Percentiles rank a stretch among this genome's conserved stretches.
phyloP scores from a whole-genome alignment of 169 alveolate species.

The Babesia bovis region DNA sequence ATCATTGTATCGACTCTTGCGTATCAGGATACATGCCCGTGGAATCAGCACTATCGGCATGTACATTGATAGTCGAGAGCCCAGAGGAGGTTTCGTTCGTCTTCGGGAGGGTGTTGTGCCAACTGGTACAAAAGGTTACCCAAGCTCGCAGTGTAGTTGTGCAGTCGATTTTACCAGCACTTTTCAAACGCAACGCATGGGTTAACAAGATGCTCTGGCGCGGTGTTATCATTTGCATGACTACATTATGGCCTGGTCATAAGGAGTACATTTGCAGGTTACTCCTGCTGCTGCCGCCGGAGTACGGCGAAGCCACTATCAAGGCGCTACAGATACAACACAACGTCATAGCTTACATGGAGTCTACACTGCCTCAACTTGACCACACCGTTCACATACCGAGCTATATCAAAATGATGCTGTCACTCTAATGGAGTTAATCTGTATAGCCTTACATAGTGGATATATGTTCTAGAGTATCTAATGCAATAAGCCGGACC shows the following conservation, averaged over 20 bases:
- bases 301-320: conserved; percentile 39
- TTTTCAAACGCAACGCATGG: conserved; percentile 53
- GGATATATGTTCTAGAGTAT: too few relatives aligned
- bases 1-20: conserved; percentile 52
- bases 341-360: conserved; percentile 40
- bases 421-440: conserved; percentile 17
- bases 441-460: too few relatives aligned
- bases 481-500: too few relatives aligned
- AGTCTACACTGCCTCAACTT: conserved; percentile 32
- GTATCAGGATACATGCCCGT: conserved; percentile 39
- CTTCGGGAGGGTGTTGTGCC: conserved; percentile 63
- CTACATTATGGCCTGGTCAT: conserved; percentile 59
- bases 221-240: conserved; percentile 54
- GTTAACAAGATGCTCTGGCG: conserved; percentile 51
- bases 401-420: conserved; percentile 32
- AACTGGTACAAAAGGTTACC: conserved; percentile 61
- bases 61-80: conserved; percentile 59
- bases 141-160: conserved; percentile 53
- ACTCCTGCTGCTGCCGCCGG: conserved; percentile 48
- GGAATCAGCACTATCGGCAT: conserved; percentile 57
- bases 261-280: conserved; percentile 55
- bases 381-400: conserved; percentile 51
- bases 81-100: conserved; percentile 47
- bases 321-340: conserved; percentile 60
- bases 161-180: conserved; percentile 47